These are phyloP conservation scores for Niveomyces coronatus DNA, from an alignment of 2,329 filamentous ascomycete species.

Conservation along the genomic window DNA sequence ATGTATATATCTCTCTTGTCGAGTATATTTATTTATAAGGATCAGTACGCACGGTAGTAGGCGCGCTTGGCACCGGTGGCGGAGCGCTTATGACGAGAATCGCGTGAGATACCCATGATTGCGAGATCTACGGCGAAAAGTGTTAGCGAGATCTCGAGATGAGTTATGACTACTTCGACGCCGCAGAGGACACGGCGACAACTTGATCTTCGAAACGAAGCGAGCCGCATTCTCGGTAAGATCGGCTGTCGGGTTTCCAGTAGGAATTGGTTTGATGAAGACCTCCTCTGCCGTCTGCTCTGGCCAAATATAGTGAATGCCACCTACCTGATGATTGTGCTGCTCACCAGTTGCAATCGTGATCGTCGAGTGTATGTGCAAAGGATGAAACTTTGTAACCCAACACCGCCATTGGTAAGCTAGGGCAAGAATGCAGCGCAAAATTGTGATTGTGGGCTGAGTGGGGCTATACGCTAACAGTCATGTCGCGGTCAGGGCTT, in stretches of 20 bases:
- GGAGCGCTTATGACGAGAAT: constrained; percentile 99
- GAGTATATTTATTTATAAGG: constrained; percentile 11
- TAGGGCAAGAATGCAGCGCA: constrained; percentile 24
- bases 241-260: no score
- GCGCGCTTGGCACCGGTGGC: constrained; percentile 96
- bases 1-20: constrained; percentile 10
- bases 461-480: constrained; percentile 26
- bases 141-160: no score
- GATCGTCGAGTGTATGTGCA: constrained; percentile 28
- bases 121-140: constrained; percentile 48
- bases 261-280: no score
- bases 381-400: constrained; percentile 27
- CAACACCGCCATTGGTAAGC: constrained; percentile 17
- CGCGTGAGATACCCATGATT: constrained; percentile 99
- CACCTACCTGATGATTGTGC: constrained; percentile 38
- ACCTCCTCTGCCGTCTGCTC: no score
- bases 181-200: not conserved
- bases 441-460: constrained; percentile 31
- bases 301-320: constrained; percentile 8
- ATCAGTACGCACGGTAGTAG: constrained; percentile 65
- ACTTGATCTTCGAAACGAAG: not conserved
- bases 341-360: constrained; percentile 39
- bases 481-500: constrained; percentile 19
- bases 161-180: constrained; percentile 11
- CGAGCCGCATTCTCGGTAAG: no score